Evolutionary conservation across 805 yeast genomes (phyloP), one percentile per base, ranked within the genome.

Genomic region (Wickerhamomyces tratensis): DNA sequence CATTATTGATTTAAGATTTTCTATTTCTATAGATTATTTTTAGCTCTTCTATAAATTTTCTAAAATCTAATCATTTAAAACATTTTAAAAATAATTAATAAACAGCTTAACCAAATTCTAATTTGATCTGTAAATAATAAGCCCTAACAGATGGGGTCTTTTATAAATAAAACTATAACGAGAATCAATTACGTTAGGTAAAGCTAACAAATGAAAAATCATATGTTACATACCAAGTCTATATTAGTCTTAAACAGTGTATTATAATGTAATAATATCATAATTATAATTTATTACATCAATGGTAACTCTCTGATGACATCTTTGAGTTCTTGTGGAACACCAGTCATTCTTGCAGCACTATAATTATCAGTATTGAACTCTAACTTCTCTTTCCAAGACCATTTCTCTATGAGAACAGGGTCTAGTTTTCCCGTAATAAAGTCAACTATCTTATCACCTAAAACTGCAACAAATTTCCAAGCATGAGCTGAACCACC

Each of bases 401-500:
- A 31, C 34, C 34, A 31, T 31, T 31, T 31, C 7, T 11, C 34
- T 8, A 31, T 12, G 3, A 31, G n/a, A 11, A 11, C 34, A 11
- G 13, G 34, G n/a, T 31, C 34, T 31, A 31, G 11, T 31, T 31
- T 31, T 6, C 34, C 34, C 2, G 34, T 31, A 6, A 31, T 31
- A 5, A 31, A 31, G 2, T 31, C 34, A 13, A 31, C 34, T 12
- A 31, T 12, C 5, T 31, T 31, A 13, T 31, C 34, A 31, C 61
- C 62, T 11, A 57, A 45, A 6, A 49, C 43, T 6, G 62, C 59
- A 29, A 57, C 44, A 33, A 54, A 53, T 40, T 55, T 57, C 39
- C 57, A 55, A 5, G 48, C 60, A 41, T 57, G 58, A 13, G 60
- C 61, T 11, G 53, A 52, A n/a, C 56, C 62, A 33, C 61, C 61